These are phyloP conservation scores for Russula ochroleuca DNA, from an alignment of 768 basidiomycete genomes.

Conservation along the genomic window DNA sequence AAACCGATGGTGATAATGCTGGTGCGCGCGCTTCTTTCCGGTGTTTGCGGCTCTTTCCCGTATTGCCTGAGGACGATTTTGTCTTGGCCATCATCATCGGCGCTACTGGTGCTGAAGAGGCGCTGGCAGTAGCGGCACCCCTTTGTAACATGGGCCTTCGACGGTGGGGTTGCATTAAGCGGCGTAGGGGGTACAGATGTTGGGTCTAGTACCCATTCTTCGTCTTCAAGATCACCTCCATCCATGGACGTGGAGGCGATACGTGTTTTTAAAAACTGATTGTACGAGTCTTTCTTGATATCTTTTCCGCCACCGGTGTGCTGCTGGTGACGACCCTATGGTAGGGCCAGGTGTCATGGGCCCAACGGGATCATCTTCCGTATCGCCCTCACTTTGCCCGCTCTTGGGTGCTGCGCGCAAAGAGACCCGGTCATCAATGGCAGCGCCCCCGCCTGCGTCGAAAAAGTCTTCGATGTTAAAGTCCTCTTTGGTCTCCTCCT, in stretches of 20 bases:
- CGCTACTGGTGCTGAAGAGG: background rate
- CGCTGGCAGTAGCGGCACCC: too few species aligned
- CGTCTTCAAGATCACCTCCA: conserved; percentile 42
- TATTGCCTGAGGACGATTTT: conserved; percentile 26
- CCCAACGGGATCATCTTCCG: conserved; percentile 67
- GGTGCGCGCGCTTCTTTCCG: conserved; percentile 36
- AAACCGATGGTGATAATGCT: background rate
- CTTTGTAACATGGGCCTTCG: conserved; percentile 6
- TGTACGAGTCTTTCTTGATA: conserved; percentile 32
- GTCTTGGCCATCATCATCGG: conserved; percentile 24
- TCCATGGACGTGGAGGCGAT: conserved; percentile 34
- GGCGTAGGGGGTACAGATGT: conserved; percentile 41
- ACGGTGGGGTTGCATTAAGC: conserved; percentile 12
- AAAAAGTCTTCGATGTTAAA: conserved; percentile 46
- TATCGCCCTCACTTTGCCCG: conserved; percentile 54
- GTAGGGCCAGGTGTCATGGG: conserved; percentile 63
- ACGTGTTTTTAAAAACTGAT: conserved; percentile 33
- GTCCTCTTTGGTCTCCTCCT: conserved; percentile 31
- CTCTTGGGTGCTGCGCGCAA: conserved; percentile 35
- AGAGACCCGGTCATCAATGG: conserved; percentile 43
- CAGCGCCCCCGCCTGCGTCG: conserved; percentile 38
- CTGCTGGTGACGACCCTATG: conserved; percentile 26
- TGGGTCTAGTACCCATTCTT: conserved; percentile 68
- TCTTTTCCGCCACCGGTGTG: conserved; percentile 17
- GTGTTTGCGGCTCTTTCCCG: conserved; percentile 39